These are phyloP conservation scores for Xylariaceae sp. DNA, from an alignment of 2,329 filamentous ascomycete genomes.

Conservation along the genomic window DNA sequence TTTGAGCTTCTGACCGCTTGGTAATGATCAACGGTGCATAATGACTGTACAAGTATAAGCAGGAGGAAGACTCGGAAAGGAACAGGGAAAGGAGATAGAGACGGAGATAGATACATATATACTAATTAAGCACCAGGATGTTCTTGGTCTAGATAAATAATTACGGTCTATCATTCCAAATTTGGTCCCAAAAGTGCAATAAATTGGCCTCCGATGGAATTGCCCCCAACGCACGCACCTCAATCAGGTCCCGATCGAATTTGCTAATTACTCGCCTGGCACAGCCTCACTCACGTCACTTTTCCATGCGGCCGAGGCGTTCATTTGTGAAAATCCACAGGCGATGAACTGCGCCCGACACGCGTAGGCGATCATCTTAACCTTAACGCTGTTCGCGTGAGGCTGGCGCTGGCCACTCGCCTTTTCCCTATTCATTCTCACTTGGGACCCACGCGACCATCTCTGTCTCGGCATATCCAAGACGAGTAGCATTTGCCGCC, in stretches of 20 bases:
- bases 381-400: background rate
- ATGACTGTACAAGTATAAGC: too few species aligned
- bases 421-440: background rate
- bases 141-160: too few species aligned
- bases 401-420: slow-evolving; percentile 1
- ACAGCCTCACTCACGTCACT: slow-evolving; percentile 27
- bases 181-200: slow-evolving; percentile 8
- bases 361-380: slow-evolving; percentile 13
- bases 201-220: slow-evolving; percentile 23
- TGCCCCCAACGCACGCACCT: slow-evolving; percentile 9
- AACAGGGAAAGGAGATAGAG: too few species aligned
- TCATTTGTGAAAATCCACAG: background rate
- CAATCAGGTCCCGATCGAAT: slow-evolving; percentile 2
- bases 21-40: too few species aligned
- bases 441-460: background rate
- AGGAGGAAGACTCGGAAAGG: too few species aligned
- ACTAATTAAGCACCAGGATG: too few species aligned
- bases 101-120: background rate
- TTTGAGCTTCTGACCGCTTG: too few species aligned
- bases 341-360: slow-evolving; percentile 7
- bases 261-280: background rate
- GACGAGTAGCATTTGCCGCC: slow-evolving; percentile 6
- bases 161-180: slow-evolving; percentile 14
- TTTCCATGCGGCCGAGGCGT: slow-evolving; percentile 6
- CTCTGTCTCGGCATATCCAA: background rate